Percentiles rank a stretch among this genome's conserved stretches.
phyloP scores from a whole-genome alignment of 768 basidiomycete genomes.

The Saitozyma sp. region DNA sequence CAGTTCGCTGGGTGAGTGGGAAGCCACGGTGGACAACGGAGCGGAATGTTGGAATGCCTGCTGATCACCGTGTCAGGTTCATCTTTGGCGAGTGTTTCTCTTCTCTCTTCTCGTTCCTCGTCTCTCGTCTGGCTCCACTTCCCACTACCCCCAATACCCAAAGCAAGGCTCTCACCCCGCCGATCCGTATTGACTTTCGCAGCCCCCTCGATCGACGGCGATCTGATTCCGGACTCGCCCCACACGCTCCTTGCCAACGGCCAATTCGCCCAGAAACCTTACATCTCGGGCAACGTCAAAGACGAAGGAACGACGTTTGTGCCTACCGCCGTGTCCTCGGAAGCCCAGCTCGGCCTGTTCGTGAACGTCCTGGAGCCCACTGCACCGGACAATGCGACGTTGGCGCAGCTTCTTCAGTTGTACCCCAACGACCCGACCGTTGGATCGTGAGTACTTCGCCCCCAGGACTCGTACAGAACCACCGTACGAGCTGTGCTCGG shows the following conservation, averaged over 20 bases:
- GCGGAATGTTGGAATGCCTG: not conserved
- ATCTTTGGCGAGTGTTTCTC: too few species aligned
- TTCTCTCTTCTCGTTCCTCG: too few species aligned
- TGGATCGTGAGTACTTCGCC: slow-evolving; percentile 1
- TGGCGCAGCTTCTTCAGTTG: not conserved
- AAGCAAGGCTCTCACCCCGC: not conserved
- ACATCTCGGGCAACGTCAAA: slow-evolving; percentile 46
- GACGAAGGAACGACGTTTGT: slow-evolving; percentile 50
- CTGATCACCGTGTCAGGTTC: too few species aligned
- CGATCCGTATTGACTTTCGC: slow-evolving; percentile 1
- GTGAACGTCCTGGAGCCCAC: slow-evolving; percentile 23
- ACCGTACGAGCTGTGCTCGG: too few species aligned
- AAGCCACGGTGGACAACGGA: not conserved
- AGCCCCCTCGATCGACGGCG: slow-evolving; percentile 46
- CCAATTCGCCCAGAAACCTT: slow-evolving; percentile 40
- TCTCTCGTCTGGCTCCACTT: too few species aligned
- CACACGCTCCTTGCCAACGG: slow-evolving; percentile 36
- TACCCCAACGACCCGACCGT: slow-evolving; percentile 1
- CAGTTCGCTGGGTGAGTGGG: slow-evolving; percentile 27
- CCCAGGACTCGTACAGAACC: too few species aligned
- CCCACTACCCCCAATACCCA: not conserved
- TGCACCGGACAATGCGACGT: not conserved
- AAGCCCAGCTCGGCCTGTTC: slow-evolving; percentile 6
- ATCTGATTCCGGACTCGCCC: slow-evolving; percentile 43
- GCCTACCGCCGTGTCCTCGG: slow-evolving; percentile 18